Evolutionary conservation across 2,329 filamentous ascomycete genomes (phyloP).

Genomic region (Onygenales sp.): DNA sequence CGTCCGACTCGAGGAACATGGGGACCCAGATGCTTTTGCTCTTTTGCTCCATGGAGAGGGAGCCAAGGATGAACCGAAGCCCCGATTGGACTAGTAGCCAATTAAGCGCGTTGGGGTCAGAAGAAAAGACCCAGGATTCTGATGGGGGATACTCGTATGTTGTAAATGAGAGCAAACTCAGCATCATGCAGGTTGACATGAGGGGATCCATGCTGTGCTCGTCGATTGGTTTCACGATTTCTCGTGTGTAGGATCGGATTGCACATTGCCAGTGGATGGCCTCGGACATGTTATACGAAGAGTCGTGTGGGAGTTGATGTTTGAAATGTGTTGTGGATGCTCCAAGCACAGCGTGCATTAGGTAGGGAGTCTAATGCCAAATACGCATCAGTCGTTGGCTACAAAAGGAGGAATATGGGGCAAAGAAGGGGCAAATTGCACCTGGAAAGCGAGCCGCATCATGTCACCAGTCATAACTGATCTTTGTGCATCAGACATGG

Average conservation of each 20-base stretch:
- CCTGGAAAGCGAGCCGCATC: conserved; percentile 22
- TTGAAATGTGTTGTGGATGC: conserved; percentile 24
- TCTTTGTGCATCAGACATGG: conserved; percentile 9
- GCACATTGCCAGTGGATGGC: conserved; percentile 30
- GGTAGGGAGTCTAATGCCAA: conserved; percentile 21
- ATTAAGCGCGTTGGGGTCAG: conserved; percentile 21
- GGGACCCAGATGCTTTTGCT: conserved; percentile 26
- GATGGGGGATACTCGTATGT: conserved; percentile 21
- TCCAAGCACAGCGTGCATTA: conserved; percentile 29
- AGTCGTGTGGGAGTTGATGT: conserved; percentile 18
- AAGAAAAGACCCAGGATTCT: conserved; percentile 27
- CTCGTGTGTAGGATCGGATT: conserved; percentile 24
- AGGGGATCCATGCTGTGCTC: conserved; percentile 28
- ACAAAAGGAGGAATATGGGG: not conserved
- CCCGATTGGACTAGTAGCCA: conserved; percentile 29
- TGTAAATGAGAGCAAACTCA: conserved; percentile 26
- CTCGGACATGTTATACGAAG: conserved; percentile 19
- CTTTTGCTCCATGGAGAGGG: conserved; percentile 15
- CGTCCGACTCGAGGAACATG: conserved; percentile 19
- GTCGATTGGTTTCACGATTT: conserved; percentile 18
- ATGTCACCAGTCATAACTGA: conserved; percentile 17
- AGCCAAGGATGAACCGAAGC: conserved; percentile 22
- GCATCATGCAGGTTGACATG: conserved; percentile 28
- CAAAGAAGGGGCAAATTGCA: conserved; percentile 8
- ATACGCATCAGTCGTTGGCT: not conserved